phyloP scores from a whole-genome alignment of 2,329 filamentous ascomycete species.

The Talaromyces sp. region DNA sequence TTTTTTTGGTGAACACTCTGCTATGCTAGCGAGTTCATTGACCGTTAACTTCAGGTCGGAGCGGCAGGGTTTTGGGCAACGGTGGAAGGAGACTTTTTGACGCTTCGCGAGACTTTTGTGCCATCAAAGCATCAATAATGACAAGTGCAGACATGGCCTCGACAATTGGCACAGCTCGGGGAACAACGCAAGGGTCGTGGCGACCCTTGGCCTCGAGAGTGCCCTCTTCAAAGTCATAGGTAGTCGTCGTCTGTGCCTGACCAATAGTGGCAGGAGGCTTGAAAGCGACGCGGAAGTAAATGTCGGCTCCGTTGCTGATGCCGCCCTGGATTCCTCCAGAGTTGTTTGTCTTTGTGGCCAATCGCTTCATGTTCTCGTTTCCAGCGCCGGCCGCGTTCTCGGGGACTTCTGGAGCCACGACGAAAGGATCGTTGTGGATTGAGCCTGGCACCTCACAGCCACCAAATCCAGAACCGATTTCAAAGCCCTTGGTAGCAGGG shows the following conservation, averaged over 20 bases:
- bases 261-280: slow-evolving; percentile 93
- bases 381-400: slow-evolving; percentile 12
- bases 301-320: slow-evolving; percentile 85
- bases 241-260: slow-evolving; percentile 76
- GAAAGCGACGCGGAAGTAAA: slow-evolving; percentile 94
- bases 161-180: slow-evolving; percentile 64
- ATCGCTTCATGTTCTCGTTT: slow-evolving; percentile 42
- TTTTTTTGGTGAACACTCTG: background rate
- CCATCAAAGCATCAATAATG: slow-evolving; percentile 79
- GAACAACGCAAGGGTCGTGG: slow-evolving; percentile 90
- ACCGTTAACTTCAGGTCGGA: slow-evolving; percentile 13
- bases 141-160: slow-evolving; percentile 88
- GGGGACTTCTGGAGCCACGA: slow-evolving; percentile 46
- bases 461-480: slow-evolving; percentile 87
- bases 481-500: slow-evolving; percentile 91
- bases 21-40: background rate
- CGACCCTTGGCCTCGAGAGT: slow-evolving; percentile 84
- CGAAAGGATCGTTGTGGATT: slow-evolving; percentile 86
- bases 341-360: slow-evolving; percentile 90
- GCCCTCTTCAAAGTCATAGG: slow-evolving; percentile 71
- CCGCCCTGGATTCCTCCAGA: slow-evolving; percentile 92
- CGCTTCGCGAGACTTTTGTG: slow-evolving; percentile 63
- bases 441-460: slow-evolving; percentile 82
- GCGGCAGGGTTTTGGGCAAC: slow-evolving; percentile 30
- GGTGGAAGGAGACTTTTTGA: slow-evolving; percentile 44